Conservation (phyloP, 1,284 basidiomycete species). For the Puccinia sorghi region DNA sequence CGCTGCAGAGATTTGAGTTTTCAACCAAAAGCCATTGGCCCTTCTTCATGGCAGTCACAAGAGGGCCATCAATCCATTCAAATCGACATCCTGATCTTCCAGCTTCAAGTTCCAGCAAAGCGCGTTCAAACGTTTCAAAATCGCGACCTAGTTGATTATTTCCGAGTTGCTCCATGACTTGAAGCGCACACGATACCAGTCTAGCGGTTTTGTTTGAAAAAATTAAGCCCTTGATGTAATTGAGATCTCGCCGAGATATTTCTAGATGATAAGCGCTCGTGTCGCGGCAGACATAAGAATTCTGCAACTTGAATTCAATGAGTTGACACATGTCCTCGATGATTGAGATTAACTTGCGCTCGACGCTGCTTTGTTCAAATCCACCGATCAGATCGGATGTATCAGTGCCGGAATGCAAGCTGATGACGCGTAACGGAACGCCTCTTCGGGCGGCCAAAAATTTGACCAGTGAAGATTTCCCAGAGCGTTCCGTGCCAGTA, state of each 20-base stretch:
- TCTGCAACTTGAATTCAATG: conserved; percentile 34
- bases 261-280: not conserved
- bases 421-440: conserved; percentile 70
- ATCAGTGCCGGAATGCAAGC: conserved; percentile 84
- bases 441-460: conserved; percentile 73
- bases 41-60: conserved; percentile 78
- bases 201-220: conserved; percentile 33
- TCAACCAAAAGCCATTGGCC: conserved; percentile 92
- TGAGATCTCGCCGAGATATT: conserved; percentile 32
- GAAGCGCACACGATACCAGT: not conserved
- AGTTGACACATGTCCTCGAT: conserved; percentile 20
- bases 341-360: conserved; percentile 48
- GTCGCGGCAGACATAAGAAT: conserved; percentile 4
- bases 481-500: conserved; percentile 72
- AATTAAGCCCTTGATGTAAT: conserved; percentile 26
- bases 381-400: conserved; percentile 91
- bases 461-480: conserved; percentile 78
- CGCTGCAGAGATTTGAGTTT: conserved; percentile 89
- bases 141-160: not conserved
- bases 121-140: conserved; percentile 15
- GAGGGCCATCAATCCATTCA: conserved; percentile 95
- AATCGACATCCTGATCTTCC: conserved; percentile 62
- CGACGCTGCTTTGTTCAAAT: conserved; percentile 76
- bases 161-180: not conserved
- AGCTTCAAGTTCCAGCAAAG: conserved; percentile 32